phyloP scores from a whole-genome alignment of 2,329 filamentous ascomycete genomes.

The Taxawa tesnikishii region DNA sequence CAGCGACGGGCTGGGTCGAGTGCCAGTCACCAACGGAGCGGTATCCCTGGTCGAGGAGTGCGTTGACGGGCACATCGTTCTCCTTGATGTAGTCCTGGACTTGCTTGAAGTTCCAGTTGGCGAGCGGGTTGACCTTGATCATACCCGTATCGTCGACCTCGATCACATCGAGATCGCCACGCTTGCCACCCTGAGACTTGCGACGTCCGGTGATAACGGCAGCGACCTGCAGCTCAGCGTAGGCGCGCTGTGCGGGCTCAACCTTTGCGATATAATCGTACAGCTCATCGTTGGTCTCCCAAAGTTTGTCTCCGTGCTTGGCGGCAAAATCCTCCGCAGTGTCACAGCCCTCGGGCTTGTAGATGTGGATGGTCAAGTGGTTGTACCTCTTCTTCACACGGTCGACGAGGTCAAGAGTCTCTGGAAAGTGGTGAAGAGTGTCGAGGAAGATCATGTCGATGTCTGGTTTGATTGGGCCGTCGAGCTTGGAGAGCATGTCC shows the following conservation, averaged over 20 bases:
- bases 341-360: conserved; percentile 68
- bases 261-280: conserved; percentile 98
- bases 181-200: conserved; percentile 83
- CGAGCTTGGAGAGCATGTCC: conserved; percentile 62
- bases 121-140: conserved; percentile 95
- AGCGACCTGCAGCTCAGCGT: conserved; percentile 72
- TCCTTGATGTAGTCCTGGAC: conserved; percentile 79
- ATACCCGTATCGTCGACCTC: conserved; percentile 85
- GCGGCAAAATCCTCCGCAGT: conserved; percentile 66
- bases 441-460: conserved; percentile 43
- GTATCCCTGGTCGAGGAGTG: conserved; percentile 83
- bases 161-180: conserved; percentile 79
- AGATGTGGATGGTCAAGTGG: conserved; percentile 71
- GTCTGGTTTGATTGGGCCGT: conserved; percentile 43
- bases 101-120: conserved; percentile 85
- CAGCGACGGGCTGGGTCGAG: conserved; percentile 77
- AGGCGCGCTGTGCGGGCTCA: conserved; percentile 86
- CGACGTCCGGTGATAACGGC: conserved; percentile 88
- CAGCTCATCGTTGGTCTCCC: conserved; percentile 73
- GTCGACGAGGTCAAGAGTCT: conserved; percentile 43
- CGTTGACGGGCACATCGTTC: conserved; percentile 87
- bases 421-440: conserved; percentile 39
- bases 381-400: conserved; percentile 66
- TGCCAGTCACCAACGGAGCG: conserved; percentile 98
- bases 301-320: conserved; percentile 71